Percentiles rank a stretch among this genome's conserved stretches.
Conservation (phyloP, 495 filamentous ascomycete genomes). For the Podospora didyma region DNA sequence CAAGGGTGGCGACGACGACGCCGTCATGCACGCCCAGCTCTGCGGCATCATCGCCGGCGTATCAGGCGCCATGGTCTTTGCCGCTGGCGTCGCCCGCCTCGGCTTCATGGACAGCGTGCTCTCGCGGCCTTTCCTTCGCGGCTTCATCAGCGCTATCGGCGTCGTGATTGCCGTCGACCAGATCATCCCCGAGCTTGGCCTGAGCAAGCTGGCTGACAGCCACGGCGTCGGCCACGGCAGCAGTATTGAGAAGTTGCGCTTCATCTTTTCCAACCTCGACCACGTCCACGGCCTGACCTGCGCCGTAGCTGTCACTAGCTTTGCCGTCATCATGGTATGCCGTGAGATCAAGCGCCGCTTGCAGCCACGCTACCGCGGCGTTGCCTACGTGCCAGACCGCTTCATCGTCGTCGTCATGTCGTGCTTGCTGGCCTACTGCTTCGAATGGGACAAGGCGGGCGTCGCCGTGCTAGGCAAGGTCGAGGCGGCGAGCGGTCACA, state of each 20-base stretch:
- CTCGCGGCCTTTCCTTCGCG: constrained; percentile 84
- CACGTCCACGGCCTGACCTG: constrained; percentile 70
- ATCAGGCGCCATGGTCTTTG: constrained; percentile 79
- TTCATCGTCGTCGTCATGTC: constrained; percentile 87
- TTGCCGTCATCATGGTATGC: constrained; percentile 83
- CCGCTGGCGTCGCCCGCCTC: constrained; percentile 78
- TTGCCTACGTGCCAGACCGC: constrained; percentile 89
- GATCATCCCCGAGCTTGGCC: constrained; percentile 82
- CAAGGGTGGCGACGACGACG: constrained; percentile 67
- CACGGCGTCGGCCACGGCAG: constrained; percentile 71
- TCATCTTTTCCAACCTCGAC: constrained; percentile 62
- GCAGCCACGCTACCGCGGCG: constrained; percentile 72
- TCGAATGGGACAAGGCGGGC: constrained; percentile 76
- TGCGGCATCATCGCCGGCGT: constrained; percentile 87
- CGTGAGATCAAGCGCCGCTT: constrained; percentile 76
- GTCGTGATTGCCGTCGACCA: constrained; percentile 96
- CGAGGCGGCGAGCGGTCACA: constrained; percentile 57
- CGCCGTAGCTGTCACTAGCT: constrained; percentile 71
- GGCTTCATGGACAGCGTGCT: constrained; percentile 94
- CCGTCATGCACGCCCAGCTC: constrained; percentile 66
- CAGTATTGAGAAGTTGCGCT: constrained; percentile 77
- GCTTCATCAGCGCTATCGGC: constrained; percentile 95
- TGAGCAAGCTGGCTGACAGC: constrained; percentile 56
- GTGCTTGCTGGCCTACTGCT: constrained; percentile 71
- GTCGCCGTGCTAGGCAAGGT: constrained; percentile 81